Conservation (phyloP, 1,284 basidiomycete species). For the Volvariella surrecta region DNA sequence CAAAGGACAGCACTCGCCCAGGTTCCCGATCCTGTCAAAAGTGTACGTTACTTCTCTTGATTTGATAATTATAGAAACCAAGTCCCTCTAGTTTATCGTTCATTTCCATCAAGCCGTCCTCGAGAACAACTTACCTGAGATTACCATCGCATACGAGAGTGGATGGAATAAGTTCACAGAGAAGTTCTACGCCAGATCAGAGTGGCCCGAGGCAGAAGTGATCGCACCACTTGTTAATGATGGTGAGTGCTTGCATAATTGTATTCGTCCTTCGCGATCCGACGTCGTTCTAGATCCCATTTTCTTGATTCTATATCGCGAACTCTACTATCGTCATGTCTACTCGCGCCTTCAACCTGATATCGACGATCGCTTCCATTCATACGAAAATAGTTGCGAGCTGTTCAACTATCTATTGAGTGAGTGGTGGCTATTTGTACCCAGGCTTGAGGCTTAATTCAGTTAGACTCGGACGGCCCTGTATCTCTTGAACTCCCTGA, state of each 20-base stretch:
- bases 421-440: conserved; percentile 15
- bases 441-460: not conserved
- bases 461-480: conserved; percentile 83
- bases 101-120: conserved; percentile 86
- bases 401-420: conserved; percentile 86
- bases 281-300: conserved; percentile 58
- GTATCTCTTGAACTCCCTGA: conserved; percentile 89
- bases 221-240: conserved; percentile 93
- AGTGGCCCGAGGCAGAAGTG: conserved; percentile 97
- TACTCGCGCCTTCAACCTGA: conserved; percentile 94
- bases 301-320: conserved; percentile 94
- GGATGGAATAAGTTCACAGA: conserved; percentile 97
- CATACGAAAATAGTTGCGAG: conserved; percentile 98
- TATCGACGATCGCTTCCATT: conserved; percentile 96
- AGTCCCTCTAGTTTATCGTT: conserved; percentile 65
- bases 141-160: conserved; percentile 88
- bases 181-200: conserved; percentile 89
- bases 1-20: conserved; percentile 72
- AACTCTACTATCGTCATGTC: conserved; percentile 91
- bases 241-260: conserved; percentile 37
- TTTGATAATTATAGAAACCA: conserved; percentile 4
- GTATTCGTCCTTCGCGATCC: conserved; percentile 1
- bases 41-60: conserved; percentile 35
- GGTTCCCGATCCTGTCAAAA: conserved; percentile 76
- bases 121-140: conserved; percentile 82